Conservation (phyloP, 1,284 basidiomycete species). For the Psilocybe mexicana region DNA sequence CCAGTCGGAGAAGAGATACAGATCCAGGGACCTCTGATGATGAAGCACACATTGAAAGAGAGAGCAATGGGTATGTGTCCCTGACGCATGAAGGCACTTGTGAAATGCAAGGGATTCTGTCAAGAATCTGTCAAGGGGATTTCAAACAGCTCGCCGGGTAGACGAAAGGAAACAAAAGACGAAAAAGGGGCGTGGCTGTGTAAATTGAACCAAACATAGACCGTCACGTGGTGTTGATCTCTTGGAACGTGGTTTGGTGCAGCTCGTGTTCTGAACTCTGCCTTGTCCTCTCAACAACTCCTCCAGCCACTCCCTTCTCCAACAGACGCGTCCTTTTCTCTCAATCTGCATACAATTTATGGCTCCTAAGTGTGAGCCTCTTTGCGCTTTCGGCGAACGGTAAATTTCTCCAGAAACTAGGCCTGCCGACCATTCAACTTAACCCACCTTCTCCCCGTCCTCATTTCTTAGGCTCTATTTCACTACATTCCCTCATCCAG, state of each 20-base stretch:
- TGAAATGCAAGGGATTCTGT: no score
- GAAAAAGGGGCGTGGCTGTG: neutral
- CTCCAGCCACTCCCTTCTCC: slow-evolving; percentile 7
- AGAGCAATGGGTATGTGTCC: no score
- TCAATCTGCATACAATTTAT: slow-evolving; percentile 32
- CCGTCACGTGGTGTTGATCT: slow-evolving; percentile 18
- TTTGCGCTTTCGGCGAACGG: slow-evolving; percentile 78
- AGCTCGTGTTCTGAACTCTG: slow-evolving; percentile 11
- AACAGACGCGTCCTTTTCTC: slow-evolving; percentile 19
- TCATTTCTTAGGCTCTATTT: slow-evolving; percentile 66
- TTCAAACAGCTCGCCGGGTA: neutral
- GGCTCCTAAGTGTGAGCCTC: slow-evolving; percentile 67
- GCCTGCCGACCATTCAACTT: neutral
- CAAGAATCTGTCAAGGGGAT: no score
- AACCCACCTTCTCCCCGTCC: slow-evolving; percentile 18
- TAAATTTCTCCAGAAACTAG: slow-evolving; percentile 23
- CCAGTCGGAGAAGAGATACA: neutral
- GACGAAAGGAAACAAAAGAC: neutral
- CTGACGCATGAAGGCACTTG: no score
- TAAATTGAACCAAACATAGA: slow-evolving; percentile 8
- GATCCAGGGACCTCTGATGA: neutral
- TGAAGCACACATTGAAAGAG: neutral
- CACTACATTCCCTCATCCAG: slow-evolving; percentile 75
- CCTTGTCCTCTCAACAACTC: slow-evolving; percentile 11
- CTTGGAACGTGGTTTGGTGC: slow-evolving; percentile 19